Conservation (phyloP, 352 stramenopile species). For the Globisporangium ultimum region DNA sequence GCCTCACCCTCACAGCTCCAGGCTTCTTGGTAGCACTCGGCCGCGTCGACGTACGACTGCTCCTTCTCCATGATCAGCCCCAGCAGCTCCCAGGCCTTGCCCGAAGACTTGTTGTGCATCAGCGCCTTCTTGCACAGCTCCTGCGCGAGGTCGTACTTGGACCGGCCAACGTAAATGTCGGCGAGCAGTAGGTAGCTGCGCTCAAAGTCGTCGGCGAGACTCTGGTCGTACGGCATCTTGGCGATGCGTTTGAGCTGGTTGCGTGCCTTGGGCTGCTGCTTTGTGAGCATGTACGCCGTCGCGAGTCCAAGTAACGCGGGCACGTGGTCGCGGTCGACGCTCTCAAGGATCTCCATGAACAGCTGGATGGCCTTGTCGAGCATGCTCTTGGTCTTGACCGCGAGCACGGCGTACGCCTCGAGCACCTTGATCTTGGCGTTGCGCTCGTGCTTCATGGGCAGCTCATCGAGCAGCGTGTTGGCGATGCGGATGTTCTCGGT, state of each 20-base stretch:
- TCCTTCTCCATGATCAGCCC: conserved; percentile 95
- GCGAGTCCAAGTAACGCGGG: conserved; percentile 88
- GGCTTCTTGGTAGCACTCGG: conserved; percentile 91
- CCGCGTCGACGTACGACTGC: conserved; percentile 89
- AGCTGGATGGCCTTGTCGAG: conserved; percentile 87
- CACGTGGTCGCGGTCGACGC: conserved; percentile 84
- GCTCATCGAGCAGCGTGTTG: conserved; percentile 84
- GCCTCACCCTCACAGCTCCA: conserved; percentile 82
- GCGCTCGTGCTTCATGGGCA: conserved; percentile 51
- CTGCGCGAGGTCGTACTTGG: conserved; percentile 92
- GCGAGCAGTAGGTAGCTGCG: conserved; percentile 91
- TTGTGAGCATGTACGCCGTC: conserved; percentile 91
- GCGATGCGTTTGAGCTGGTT: conserved; percentile 95
- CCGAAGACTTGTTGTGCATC: conserved; percentile 91
- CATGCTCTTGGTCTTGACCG: conserved; percentile 76
- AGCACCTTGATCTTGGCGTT: conserved; percentile 77
- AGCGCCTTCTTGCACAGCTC: conserved; percentile 92
- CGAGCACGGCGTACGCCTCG: conserved; percentile 84
- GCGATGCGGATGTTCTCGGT: conserved; percentile 87
- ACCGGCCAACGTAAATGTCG: conserved; percentile 89
- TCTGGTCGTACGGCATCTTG: conserved; percentile 90
- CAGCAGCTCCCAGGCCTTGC: conserved; percentile 91
- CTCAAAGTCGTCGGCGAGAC: conserved; percentile 92
- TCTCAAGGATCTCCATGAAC: conserved; percentile 91
- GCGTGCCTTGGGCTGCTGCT: conserved; percentile 89